Percentiles rank a stretch among this genome's conserved stretches.
phyloP scores from a whole-genome alignment of 169 alveolate species.

The Perkinsus olseni region DNA sequence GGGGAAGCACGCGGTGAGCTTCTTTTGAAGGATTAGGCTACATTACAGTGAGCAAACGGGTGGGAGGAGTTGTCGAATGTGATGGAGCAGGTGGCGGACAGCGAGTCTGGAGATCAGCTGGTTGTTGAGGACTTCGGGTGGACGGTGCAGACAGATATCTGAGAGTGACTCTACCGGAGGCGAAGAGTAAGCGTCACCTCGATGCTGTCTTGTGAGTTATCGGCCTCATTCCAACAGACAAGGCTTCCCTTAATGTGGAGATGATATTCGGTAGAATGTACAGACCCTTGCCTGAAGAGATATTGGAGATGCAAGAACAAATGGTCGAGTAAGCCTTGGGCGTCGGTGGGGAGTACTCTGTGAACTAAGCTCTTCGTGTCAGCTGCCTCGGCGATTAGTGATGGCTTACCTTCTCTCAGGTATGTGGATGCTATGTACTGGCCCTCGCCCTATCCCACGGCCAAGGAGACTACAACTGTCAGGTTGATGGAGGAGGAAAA shows the following conservation, averaged over 20 bases:
- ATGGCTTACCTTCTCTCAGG: not conserved
- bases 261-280: not conserved
- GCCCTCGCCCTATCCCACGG: not conserved
- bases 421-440: not conserved
- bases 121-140: not conserved
- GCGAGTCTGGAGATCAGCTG: not conserved
- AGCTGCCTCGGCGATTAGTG: no score
- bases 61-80: not conserved
- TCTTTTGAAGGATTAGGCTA: not conserved
- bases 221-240: not conserved
- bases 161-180: not conserved
- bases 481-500: not conserved
- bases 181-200: not conserved
- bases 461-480: not conserved
- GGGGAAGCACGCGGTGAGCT: not conserved
- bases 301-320: not conserved
- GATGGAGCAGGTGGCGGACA: not conserved
- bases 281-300: not conserved
- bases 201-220: not conserved
- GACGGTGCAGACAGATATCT: not conserved
- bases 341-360: not conserved
- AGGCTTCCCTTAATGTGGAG: not conserved
- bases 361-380: no score
- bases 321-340: not conserved
- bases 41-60: not conserved